Percentiles rank a stretch among this genome's conserved stretches.
Conservation (phyloP, 306 rosid species). For the Herpetospermum pedunculosum region DNA sequence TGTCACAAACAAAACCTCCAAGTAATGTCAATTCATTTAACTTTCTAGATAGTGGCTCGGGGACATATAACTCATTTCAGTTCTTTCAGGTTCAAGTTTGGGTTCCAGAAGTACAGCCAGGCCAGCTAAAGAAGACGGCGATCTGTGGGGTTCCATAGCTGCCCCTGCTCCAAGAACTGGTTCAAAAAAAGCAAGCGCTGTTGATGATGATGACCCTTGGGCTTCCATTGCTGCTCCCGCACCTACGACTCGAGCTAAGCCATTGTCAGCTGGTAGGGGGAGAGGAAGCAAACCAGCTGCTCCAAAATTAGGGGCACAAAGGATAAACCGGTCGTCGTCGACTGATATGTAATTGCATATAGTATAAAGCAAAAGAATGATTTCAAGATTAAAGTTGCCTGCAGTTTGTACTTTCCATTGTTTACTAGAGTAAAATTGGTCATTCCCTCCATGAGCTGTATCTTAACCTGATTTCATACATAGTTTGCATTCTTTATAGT, state of each 20-base stretch:
- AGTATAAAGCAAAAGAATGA: background rate
- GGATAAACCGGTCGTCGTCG: conserved; percentile 67
- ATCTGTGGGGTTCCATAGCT: conserved; percentile 88
- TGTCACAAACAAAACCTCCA: conserved; percentile 55
- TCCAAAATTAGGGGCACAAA: conserved; percentile 78
- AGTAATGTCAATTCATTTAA: conserved; percentile 29
- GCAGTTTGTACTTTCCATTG: background rate
- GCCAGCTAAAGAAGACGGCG: conserved; percentile 48
- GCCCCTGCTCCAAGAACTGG: conserved; percentile 75
- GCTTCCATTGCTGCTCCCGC: conserved; percentile 95
- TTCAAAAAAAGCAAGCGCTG: conserved; percentile 40
- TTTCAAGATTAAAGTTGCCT: background rate
- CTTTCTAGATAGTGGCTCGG: background rate
- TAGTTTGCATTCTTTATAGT: conserved; percentile 4
- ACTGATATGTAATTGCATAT: conserved; percentile 42
- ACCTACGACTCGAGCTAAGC: conserved; percentile 74
- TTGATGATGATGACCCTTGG: conserved; percentile 84
- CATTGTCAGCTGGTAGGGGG: conserved; percentile 55
- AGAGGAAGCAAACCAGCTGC: conserved; percentile 74
- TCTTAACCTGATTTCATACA: background rate
- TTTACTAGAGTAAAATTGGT: conserved; percentile 2
- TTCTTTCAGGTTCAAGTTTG: conserved; percentile 36
- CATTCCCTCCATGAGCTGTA: background rate
- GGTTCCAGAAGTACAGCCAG: conserved; percentile 41
- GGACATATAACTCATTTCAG: background rate